These are phyloP conservation scores for Barnettozyma pratensis DNA, from an alignment of 805 yeast species.

Conservation along the genomic window DNA sequence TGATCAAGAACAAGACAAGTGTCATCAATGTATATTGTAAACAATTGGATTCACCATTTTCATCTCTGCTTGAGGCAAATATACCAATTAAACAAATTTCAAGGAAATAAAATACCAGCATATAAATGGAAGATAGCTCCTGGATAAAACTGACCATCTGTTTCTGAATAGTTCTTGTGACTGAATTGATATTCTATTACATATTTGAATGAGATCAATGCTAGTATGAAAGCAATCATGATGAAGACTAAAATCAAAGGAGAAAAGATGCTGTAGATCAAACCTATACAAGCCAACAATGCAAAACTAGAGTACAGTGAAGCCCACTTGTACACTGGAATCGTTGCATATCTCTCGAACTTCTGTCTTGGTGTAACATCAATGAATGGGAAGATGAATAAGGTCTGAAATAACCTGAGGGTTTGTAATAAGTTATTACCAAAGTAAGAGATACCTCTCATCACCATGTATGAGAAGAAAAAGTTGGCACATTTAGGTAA, in stretches of 20 bases:
- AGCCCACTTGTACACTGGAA: conserved; percentile 67
- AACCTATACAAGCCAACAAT: conserved; percentile 70
- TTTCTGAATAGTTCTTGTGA: conserved; percentile 49
- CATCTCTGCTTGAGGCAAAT: conserved; percentile 55
- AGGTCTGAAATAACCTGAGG: conserved; percentile 40
- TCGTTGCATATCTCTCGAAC: conserved; percentile 37
- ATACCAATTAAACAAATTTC: conserved; percentile 77
- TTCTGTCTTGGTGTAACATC: conserved; percentile 60
- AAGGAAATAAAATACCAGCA: conserved; percentile 72
- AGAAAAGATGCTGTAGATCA: conserved; percentile 73
- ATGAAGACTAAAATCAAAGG: conserved; percentile 69
- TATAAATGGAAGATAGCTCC: conserved; percentile 71
- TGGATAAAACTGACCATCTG: conserved; percentile 68
- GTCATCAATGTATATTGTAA: conserved; percentile 47
- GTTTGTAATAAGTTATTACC: conserved; percentile 67
- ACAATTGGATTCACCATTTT: conserved; percentile 38
- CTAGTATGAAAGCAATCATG: conserved; percentile 49
- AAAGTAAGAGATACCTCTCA: conserved; percentile 71
- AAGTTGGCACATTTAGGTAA: conserved; percentile 84
- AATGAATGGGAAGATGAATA: conserved; percentile 29
- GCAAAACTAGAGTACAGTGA: conserved; percentile 71
- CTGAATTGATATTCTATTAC: conserved; percentile 55
- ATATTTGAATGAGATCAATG: conserved; percentile 65
- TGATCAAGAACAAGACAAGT: conserved; percentile 43
- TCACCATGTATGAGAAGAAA: conserved; percentile 69